Percentiles rank a stretch among this genome's conserved stretches.
Conservation (phyloP, 176 grass and related monocot genomes). For the Juncus effusus region DNA sequence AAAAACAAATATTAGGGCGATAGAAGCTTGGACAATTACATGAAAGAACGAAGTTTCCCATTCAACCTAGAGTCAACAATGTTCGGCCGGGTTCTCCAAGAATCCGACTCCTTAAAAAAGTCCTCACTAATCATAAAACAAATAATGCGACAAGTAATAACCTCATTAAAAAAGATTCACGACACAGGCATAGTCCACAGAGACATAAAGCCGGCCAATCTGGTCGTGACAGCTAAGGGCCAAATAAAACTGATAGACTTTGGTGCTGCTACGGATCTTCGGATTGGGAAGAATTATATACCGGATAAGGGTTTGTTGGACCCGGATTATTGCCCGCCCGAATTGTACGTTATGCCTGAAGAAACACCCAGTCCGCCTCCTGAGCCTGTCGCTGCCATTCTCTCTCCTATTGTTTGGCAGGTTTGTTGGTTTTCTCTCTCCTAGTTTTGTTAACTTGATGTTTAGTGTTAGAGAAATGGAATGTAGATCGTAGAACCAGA, state of each 20-base stretch:
- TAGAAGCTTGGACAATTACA: constrained; percentile 51
- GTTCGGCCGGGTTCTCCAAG: constrained; percentile 72
- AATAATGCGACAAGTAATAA: constrained; percentile 87
- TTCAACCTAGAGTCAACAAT: constrained; percentile 69
- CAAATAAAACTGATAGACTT: constrained; percentile 99
- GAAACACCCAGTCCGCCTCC: constrained; percentile 68
- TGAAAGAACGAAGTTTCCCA: constrained; percentile 55
- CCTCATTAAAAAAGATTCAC: constrained; percentile 87
- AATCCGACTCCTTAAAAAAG: constrained; percentile 41
- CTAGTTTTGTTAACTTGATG: no score
- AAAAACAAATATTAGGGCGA: constrained; percentile 41
- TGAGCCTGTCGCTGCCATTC: constrained; percentile 85
- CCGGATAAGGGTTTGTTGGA: constrained; percentile 70
- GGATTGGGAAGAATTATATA: constrained; percentile 96
- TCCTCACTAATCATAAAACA: constrained; percentile 80
- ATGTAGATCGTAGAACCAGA: no score
- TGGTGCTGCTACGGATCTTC: constrained; percentile 90
- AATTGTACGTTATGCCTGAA: constrained; percentile 96
- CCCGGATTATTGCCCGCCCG: constrained; percentile 85
- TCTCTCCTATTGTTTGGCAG: constrained; percentile 96
- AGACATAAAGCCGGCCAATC: constrained; percentile 94
- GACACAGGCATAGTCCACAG: constrained; percentile 83
- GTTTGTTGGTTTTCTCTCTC: constrained; percentile 23
- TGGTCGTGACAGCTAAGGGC: constrained; percentile 70
- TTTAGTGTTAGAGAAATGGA: no score